Percentiles rank a stretch among this genome's conserved stretches.
These are phyloP conservation scores for Jacaranda mimosifolia DNA, from an alignment of 257 asterid species.

Conservation along the genomic window DNA sequence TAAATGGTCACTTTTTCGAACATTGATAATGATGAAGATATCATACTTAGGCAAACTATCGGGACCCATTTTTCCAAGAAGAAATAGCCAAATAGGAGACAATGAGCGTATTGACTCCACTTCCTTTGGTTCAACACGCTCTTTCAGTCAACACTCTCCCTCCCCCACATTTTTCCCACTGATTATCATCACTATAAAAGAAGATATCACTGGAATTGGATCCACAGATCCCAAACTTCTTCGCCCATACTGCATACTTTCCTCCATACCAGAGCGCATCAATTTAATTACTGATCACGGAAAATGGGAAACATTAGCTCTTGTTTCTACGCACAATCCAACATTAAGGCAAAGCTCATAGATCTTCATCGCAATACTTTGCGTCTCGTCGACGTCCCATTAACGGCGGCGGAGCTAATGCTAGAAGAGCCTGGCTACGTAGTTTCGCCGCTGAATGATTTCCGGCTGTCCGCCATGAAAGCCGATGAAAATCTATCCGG, in stretches of 20 bases:
- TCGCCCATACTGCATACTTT: neutral
- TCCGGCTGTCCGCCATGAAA: conserved; percentile 47
- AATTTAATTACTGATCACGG: neutral
- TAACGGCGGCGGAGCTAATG: conserved; percentile 55
- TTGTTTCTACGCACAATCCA: conserved; percentile 35
- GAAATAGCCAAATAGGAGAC: neutral
- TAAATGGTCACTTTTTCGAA: too few relatives aligned
- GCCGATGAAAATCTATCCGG: conserved; percentile 48
- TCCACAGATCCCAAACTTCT: neutral
- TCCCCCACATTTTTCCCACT: neutral
- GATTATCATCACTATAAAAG: neutral
- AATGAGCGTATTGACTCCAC: conserved; percentile 24
- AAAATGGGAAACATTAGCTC: conserved; percentile 47
- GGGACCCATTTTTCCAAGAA: neutral
- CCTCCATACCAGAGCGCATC: neutral
- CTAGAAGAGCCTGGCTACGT: conserved; percentile 50
- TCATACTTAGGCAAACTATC: neutral
- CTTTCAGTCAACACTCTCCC: conserved; percentile 25
- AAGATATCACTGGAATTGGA: neutral
- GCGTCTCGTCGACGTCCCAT: conserved; percentile 39
- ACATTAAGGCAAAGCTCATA: conserved; percentile 37
- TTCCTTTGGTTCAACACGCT: neutral
- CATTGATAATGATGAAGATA: neutral
- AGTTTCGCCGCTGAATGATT: conserved; percentile 30
- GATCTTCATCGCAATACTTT: conserved; percentile 42